Evolutionary conservation across 1,284 basidiomycete genomes (phyloP).

Genomic region (Malassezia vespertilionis): DNA sequence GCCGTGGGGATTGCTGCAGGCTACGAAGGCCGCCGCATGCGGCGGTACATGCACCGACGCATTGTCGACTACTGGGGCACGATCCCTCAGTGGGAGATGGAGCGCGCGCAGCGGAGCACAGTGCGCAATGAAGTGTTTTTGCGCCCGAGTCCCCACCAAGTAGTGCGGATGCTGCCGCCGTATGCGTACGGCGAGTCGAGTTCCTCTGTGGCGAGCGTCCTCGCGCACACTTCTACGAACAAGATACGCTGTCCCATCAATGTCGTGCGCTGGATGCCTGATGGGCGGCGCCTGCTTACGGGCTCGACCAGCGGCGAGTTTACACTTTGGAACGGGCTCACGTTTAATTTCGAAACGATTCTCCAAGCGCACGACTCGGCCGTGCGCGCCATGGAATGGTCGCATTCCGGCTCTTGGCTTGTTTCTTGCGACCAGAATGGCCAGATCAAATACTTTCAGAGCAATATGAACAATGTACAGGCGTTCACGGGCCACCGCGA

Average conservation of each 20-base stretch:
- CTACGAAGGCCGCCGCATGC: conserved; percentile 60
- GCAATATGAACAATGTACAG: conserved; percentile 95
- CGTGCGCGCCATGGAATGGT: conserved; percentile 78
- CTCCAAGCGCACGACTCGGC: conserved; percentile 92
- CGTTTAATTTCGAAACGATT: conserved; percentile 99
- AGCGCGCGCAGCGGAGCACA: conserved; percentile 5
- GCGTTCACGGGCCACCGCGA: conserved; percentile 69
- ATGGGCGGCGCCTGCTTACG: conserved; percentile 79
- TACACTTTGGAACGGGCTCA: conserved; percentile 95
- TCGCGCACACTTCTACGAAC: conserved; percentile 95
- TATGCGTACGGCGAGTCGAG: conserved; percentile 78
- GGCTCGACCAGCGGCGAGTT: conserved; percentile 95
- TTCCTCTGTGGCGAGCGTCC: conserved; percentile 84
- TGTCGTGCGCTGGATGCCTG: conserved; percentile 90
- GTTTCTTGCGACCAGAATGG: conserved; percentile 86
- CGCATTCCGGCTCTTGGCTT: conserved; percentile 78
- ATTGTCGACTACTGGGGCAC: conserved; percentile 89
- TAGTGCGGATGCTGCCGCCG: conserved; percentile 61
- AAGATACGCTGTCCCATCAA: conserved; percentile 96
- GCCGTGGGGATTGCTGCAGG: conserved; percentile 42
- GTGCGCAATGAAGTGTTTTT: conserved; percentile 15
- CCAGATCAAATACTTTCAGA: conserved; percentile 95
- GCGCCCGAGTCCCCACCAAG: conserved; percentile 28
- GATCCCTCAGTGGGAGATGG: conserved; percentile 62
- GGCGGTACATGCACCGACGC: conserved; percentile 78